Evolutionary conservation across 1,284 basidiomycete species (phyloP).

Genomic region (Cryptococcus wingfieldii): DNA sequence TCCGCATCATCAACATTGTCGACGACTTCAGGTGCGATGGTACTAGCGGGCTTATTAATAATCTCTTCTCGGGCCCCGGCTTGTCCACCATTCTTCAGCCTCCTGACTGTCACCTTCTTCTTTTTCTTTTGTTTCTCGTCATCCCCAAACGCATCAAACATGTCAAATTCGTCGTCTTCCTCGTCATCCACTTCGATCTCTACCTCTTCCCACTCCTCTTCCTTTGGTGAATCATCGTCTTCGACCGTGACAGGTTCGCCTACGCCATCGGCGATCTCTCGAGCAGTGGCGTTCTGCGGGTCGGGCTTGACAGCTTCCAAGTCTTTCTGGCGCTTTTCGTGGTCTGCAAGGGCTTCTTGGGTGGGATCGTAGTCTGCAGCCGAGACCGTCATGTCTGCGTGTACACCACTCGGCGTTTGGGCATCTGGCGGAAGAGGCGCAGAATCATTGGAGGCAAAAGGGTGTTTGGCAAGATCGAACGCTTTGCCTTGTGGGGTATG

Average conservation of each 20-base stretch:
- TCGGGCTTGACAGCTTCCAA: constrained; percentile 14
- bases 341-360: constrained; percentile 74
- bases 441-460: constrained; percentile 12
- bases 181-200: constrained; percentile 58
- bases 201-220: constrained; percentile 55
- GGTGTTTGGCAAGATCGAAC: constrained; percentile 38
- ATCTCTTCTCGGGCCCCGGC: constrained; percentile 76
- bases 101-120: constrained; percentile 50
- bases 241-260: constrained; percentile 41
- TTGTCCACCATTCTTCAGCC: constrained; percentile 53
- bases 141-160: constrained; percentile 69
- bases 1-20: constrained; percentile 71
- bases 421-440: constrained; percentile 15
- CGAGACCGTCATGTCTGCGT: constrained; percentile 65
- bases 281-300: background rate
- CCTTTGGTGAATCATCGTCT: constrained; percentile 39
- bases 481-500: constrained; percentile 38
- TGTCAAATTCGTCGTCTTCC: constrained; percentile 73
- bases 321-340: constrained; percentile 57
- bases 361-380: constrained; percentile 93
- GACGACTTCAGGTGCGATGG: constrained; percentile 51
- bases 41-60: constrained; percentile 56
- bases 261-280: constrained; percentile 47
- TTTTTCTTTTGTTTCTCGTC: constrained; percentile 57
- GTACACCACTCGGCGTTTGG: constrained; percentile 38